Evolutionary conservation across 495 filamentous ascomycete genomes (phyloP).

Genomic region (Xylaria intraflava): DNA sequence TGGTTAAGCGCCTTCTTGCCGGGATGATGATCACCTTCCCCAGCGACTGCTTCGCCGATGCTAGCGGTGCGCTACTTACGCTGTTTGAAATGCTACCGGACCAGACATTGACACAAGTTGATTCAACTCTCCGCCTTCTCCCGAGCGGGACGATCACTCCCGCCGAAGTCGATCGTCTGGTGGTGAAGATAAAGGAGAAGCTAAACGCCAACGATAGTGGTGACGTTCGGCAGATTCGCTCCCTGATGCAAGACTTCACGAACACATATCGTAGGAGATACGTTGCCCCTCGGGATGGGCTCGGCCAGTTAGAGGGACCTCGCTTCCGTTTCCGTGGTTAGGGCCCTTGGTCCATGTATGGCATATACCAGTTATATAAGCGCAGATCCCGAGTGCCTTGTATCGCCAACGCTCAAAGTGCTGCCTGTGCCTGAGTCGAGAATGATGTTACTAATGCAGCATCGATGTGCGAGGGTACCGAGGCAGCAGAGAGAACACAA

Average conservation of each 20-base stretch:
- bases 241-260: slow-evolving; percentile 91
- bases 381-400: neutral
- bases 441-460: neutral
- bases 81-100: slow-evolving; percentile 82
- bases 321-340: slow-evolving; percentile 76
- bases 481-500: neutral
- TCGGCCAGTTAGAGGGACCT: slow-evolving; percentile 75
- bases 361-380: neutral
- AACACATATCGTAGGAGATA: slow-evolving; percentile 88
- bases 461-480: neutral
- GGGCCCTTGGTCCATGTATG: neutral
- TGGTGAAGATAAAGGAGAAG: slow-evolving; percentile 58
- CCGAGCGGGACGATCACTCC: slow-evolving; percentile 70
- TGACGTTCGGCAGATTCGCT: slow-evolving; percentile 66
- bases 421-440: neutral
- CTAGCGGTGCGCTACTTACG: slow-evolving; percentile 80
- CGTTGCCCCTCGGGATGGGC: slow-evolving; percentile 84
- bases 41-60: slow-evolving; percentile 87
- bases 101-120: slow-evolving; percentile 71
- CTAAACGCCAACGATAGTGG: slow-evolving; percentile 58
- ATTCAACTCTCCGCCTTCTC: slow-evolving; percentile 72
- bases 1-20: slow-evolving; percentile 79
- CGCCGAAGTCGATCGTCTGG: slow-evolving; percentile 54
- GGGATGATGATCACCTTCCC: slow-evolving; percentile 99
- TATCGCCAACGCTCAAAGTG: neutral